Percentiles rank a stretch among this genome's conserved stretches.
phyloP scores from a whole-genome alignment of 2,329 filamentous ascomycete genomes.

The Knufia petricola region DNA sequence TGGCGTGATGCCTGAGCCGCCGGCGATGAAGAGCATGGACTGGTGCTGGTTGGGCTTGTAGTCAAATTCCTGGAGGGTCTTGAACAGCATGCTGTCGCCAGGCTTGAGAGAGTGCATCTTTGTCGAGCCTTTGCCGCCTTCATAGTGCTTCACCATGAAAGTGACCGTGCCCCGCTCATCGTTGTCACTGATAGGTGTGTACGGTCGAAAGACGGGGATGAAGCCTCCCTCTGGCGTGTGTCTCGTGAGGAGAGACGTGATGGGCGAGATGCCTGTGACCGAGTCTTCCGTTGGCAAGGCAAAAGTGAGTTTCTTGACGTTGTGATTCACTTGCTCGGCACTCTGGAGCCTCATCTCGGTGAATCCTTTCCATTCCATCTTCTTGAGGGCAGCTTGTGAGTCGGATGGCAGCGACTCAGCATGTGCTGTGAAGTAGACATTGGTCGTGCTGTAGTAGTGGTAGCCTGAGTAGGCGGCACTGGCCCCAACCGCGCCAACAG shows the following conservation, averaged over 20 bases:
- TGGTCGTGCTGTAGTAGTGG: conserved; percentile 16
- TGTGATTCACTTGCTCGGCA: conserved; percentile 46
- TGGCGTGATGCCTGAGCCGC: conserved; percentile 64
- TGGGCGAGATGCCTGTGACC: conserved; percentile 37
- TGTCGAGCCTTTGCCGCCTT: conserved; percentile 52
- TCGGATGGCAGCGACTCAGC: conserved; percentile 22
- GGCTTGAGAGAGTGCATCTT: conserved; percentile 58
- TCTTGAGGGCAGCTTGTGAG: conserved; percentile 20
- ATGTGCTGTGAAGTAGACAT: conserved; percentile 18
- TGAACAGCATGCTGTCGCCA: conserved; percentile 52
- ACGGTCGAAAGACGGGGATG: conserved; percentile 54
- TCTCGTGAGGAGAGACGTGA: conserved; percentile 48
- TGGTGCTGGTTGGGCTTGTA: conserved; percentile 43
- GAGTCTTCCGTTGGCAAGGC: conserved; percentile 41
- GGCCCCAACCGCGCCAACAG: background rate
- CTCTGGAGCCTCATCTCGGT: conserved; percentile 43
- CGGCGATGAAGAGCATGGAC: conserved; percentile 55
- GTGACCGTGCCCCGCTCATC: conserved; percentile 51
- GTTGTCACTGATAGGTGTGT: conserved; percentile 52
- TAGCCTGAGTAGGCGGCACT: conserved; percentile 12
- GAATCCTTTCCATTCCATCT: conserved; percentile 29
- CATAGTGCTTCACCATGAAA: conserved; percentile 59
- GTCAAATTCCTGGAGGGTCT: conserved; percentile 44
- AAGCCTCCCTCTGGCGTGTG: conserved; percentile 49
- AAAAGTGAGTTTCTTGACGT: conserved; percentile 51